Percentiles rank a stretch among this genome's conserved stretches.
Evolutionary conservation across 768 basidiomycete species (phyloP).

Genomic region (Suillus lakei): DNA sequence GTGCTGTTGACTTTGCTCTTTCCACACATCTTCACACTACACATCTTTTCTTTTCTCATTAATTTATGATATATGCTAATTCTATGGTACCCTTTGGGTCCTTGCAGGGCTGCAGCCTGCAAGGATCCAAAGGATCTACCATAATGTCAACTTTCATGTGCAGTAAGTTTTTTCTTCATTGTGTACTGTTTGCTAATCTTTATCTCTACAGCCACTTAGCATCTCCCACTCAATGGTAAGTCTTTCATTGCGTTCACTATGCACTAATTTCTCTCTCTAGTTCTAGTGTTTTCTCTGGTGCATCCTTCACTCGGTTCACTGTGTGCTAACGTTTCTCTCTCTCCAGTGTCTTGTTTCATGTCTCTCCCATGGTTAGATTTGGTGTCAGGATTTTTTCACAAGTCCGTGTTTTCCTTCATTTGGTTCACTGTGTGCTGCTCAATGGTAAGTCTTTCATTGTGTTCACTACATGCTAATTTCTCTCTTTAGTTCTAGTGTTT

Average conservation of each 20-base stretch:
- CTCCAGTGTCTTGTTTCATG: not conserved
- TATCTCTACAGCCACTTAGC: conserved; percentile 2
- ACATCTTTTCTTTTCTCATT: not conserved
- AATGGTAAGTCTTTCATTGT: not conserved
- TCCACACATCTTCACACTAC: not conserved
- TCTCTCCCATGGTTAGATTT: not conserved
- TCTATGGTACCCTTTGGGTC: not conserved
- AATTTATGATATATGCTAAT: not conserved
- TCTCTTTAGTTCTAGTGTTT: not conserved
- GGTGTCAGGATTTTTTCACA: not conserved
- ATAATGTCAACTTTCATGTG: not conserved
- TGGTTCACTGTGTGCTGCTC: not conserved
- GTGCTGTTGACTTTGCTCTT: not conserved
- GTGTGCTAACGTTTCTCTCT: not conserved
- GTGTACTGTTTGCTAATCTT: conserved; percentile 1
- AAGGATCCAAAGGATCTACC: conserved; percentile 5
- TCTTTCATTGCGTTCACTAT: not conserved
- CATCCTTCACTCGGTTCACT: not conserved
- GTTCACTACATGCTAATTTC: not conserved
- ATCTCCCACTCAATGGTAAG: not conserved
- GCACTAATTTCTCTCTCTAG: not conserved
- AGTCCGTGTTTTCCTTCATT: not conserved
- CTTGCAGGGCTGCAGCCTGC: conserved; percentile 3
- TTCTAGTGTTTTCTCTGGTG: not conserved
- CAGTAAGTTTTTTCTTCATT: not conserved